Conservation (phyloP, 768 basidiomycete species). For the Sarcodon aspratus region DNA sequence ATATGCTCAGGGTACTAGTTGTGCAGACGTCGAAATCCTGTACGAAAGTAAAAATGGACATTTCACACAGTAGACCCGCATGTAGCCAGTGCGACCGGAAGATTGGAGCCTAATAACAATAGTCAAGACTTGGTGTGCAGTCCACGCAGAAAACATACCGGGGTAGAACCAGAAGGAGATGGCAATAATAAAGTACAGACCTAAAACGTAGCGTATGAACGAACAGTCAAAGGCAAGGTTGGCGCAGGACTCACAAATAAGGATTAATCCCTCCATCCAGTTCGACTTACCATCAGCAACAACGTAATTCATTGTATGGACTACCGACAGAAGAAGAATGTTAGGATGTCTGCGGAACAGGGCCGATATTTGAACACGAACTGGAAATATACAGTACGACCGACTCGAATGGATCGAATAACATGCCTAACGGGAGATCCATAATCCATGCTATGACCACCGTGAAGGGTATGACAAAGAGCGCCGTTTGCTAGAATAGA, state of each 20-base stretch:
- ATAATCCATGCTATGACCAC: constrained; percentile 75
- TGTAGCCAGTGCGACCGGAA: constrained; percentile 18
- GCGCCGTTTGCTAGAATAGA: constrained; percentile 17
- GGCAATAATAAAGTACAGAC: constrained; percentile 44
- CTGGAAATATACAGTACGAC: constrained; percentile 38
- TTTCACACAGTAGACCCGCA: constrained; percentile 4
- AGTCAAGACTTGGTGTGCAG: not conserved
- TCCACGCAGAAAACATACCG: constrained; percentile 13
- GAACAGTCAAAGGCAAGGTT: not conserved
- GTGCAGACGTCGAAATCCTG: too few relatives aligned
- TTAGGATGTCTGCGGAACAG: not conserved
- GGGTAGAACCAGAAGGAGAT: constrained; percentile 46
- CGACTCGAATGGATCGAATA: constrained; percentile 86
- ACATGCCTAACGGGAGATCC: constrained; percentile 64
- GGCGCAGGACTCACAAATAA: constrained; percentile 38
- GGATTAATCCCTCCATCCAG: constrained; percentile 82
- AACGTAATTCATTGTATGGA: constrained; percentile 68
- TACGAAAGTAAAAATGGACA: not conserved
- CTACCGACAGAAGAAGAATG: constrained; percentile 6
- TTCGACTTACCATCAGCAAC: constrained; percentile 83
- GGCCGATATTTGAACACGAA: constrained; percentile 9
- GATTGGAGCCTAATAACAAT: constrained; percentile 23
- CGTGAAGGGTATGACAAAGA: constrained; percentile 29
- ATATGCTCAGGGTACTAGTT: too few relatives aligned
- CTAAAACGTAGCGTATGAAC: constrained; percentile 11